Base-by-base conservation (phyloP, 2,329 filamentous ascomycete species). In the Aspergillus chevalieri region DNA sequence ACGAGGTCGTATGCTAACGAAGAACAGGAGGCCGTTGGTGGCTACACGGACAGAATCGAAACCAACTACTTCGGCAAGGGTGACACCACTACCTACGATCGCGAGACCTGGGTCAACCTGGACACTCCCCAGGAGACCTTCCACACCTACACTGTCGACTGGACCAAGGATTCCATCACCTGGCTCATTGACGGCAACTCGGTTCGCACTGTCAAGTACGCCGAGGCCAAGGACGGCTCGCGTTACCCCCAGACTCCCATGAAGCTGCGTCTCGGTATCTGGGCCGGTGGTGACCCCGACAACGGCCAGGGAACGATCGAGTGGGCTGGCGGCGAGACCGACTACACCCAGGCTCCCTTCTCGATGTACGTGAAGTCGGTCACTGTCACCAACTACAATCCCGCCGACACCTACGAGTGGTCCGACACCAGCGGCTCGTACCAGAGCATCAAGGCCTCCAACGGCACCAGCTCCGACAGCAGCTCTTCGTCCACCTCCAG, bases 31-130 rank as follows among this genome's bases (percentile, higher is more conserved):
- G 62, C 61, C 49, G 52, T 72, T 43, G 71, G 71, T 43, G 61
- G 65, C 22, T 60, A 67, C 46, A 63, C 57, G 17, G 61, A 55
- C 36, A 54, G 63, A 46, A 65, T 73, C 30, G 90, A 97, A 72
- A 88, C 86, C 62, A 97, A 98, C 73, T 98, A 95, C 75, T 98
- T 97, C 61, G 89, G 91, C 69, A 96, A 97, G 73, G 93, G 92
- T 48, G 80, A 89, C 60, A 90, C 87, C 0, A 58, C 63, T 3
- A 80, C 81, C 10, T 95, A 93, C 74, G 89, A 95, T 72, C 86
- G 92, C 50, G 91, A 86, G 53, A 85, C 87, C 51, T 90, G 88
- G 67, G 86, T 91, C 68, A 71, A 81, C 2, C 74, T 84, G 62
- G 59, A 74, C 55, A 71, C 78, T 62, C 92, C 86, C 50, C 71